phyloP scores from a whole-genome alignment of 2,329 filamentous ascomycete genomes.

The Lecanicillium sp. region DNA sequence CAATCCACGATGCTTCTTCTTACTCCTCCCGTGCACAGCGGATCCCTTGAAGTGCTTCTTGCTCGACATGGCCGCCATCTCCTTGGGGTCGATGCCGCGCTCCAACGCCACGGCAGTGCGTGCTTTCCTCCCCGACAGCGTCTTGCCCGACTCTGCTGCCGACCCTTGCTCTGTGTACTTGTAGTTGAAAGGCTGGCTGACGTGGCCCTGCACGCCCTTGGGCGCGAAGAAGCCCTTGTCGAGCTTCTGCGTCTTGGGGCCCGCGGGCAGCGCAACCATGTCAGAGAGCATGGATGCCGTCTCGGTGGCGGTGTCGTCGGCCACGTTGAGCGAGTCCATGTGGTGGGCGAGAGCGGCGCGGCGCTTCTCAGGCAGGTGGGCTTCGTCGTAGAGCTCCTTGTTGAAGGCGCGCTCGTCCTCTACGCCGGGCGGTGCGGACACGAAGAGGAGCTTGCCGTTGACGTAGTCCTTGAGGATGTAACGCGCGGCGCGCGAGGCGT shows the following conservation, averaged over 20 bases:
- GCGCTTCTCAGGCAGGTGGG: slow-evolving; percentile 75
- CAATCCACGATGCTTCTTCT: slow-evolving; percentile 25
- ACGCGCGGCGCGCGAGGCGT: slow-evolving; percentile 85
- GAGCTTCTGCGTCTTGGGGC: slow-evolving; percentile 66
- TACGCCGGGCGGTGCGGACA: slow-evolving; percentile 72
- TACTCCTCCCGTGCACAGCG: slow-evolving; percentile 50
- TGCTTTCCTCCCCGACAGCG: slow-evolving; percentile 76
- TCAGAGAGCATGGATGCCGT: slow-evolving; percentile 26
- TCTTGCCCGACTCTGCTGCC: slow-evolving; percentile 40
- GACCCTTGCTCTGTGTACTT: slow-evolving; percentile 79
- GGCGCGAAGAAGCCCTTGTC: slow-evolving; percentile 86
- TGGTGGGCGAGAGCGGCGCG: slow-evolving; percentile 53
- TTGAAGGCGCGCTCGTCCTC: slow-evolving; percentile 77
- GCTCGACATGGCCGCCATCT: slow-evolving; percentile 54
- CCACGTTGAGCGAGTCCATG: slow-evolving; percentile 37
- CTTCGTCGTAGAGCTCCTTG: slow-evolving; percentile 74
- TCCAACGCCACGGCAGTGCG: slow-evolving; percentile 75
- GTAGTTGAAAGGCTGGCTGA: slow-evolving; percentile 79
- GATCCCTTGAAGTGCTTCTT: slow-evolving; percentile 97
- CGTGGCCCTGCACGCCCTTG: slow-evolving; percentile 53
- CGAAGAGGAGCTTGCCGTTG: slow-evolving; percentile 88
- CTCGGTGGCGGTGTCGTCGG: slow-evolving; percentile 21
- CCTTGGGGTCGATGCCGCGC: slow-evolving; percentile 74
- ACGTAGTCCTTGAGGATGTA: slow-evolving; percentile 96
- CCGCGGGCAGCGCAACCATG: slow-evolving; percentile 41